Base-by-base conservation (phyloP, 2,329 filamentous ascomycete species). In the Zarea fungicola region DNA sequence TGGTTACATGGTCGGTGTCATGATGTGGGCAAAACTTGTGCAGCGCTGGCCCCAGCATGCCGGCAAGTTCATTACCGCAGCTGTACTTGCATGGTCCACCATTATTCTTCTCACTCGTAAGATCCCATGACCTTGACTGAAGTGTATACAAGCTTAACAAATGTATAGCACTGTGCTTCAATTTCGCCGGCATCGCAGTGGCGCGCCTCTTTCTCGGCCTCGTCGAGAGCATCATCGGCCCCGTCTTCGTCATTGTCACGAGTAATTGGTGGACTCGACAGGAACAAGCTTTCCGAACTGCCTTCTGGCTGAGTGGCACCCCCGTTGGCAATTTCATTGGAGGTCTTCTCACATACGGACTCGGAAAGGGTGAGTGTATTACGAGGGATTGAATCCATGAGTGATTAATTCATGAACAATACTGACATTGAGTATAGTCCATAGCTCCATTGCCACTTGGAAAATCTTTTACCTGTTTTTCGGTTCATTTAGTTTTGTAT, bases 21-120 rank as follows among this genome's bases (percentile, higher is more conserved):
- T 43, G 41, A 32, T 19, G 19, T 43, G 41, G 41, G 41, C 41
- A 16, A 43, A 34, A 26, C 41, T 43, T 3, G 41, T 43, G 14
- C 41, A 43, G 41, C 41, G 26, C 19, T 43, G 41, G 41, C 41
- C 41, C 13, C 41, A 43, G 28, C 41, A 43, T 34, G 28, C 41
- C n/a, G 41, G 41, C 2, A 43, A 43, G 41, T 43, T 43, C 41
- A 43, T 43, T 21, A 21, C 8, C 18, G 28, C 25, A n/a, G 41
- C 41, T 18, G 19, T 34, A 13, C 25, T 34, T 10, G 18, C 41
- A 10, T 43, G 41, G 41, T 34, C 41, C 23, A 43, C 28, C 8
- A 43, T 34, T 14, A 43, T 32, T 26, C 28, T 43, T 8, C 41
- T 43, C 41, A 43, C 23, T 29, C 41, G 41, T 43, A 43, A 32